Conservation (phyloP, 2,329 filamentous ascomycete genomes). For the Pseudogymnoascus sp. region DNA sequence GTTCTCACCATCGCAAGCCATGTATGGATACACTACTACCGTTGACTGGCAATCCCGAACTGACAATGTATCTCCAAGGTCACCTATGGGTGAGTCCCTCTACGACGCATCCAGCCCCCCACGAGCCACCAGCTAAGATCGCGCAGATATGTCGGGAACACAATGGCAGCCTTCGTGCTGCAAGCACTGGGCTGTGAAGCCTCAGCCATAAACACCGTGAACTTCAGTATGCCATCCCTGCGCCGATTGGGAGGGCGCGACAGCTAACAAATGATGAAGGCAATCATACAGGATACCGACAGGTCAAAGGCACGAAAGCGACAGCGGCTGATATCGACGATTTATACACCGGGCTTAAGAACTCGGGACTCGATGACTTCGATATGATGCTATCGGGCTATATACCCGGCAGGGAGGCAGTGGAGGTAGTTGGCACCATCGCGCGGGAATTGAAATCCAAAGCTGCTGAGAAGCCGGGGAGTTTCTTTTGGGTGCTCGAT, state of each 20-base stretch:
- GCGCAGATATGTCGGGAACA: conserved; percentile 88
- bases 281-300: conserved; percentile 89
- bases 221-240: conserved; percentile 68
- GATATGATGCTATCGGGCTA: conserved; percentile 95
- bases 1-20: conserved; percentile 90
- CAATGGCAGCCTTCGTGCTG: conserved; percentile 91
- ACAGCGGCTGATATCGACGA: conserved; percentile 76
- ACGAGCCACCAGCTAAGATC: conserved; percentile 5
- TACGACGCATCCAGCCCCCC: not conserved
- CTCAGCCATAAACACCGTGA: conserved; percentile 87
- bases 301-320: conserved; percentile 77
- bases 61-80: conserved; percentile 45
- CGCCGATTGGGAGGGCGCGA: not conserved
- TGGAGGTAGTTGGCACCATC: conserved; percentile 78
- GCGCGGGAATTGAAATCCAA: conserved; percentile 70
- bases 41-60: conserved; percentile 16
- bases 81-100: conserved; percentile 59
- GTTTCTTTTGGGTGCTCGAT: conserved; percentile 95
- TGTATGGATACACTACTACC: conserved; percentile 51
- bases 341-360: conserved; percentile 75
- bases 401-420: conserved; percentile 76
- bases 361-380: conserved; percentile 80
- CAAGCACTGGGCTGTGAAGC: conserved; percentile 92
- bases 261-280: conserved; percentile 43
- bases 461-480: conserved; percentile 54